phyloP scores from a whole-genome alignment of 306 rosid species.

The Inga oerstediana region DNA sequence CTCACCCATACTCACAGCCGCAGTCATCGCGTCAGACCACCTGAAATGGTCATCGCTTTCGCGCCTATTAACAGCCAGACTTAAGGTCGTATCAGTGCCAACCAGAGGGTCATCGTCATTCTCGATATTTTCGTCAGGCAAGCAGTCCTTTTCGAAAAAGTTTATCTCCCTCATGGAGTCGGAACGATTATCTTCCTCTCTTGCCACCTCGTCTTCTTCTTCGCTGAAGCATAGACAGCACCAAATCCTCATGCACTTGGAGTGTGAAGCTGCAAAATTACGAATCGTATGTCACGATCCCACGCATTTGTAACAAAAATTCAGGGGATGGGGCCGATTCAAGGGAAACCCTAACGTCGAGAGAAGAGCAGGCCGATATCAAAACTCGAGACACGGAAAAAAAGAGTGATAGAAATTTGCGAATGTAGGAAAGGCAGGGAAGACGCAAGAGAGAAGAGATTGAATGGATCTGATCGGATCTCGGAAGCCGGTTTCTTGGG shows the following conservation, averaged over 20 bases:
- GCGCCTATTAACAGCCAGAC: constrained; percentile 13
- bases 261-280: constrained; percentile 28
- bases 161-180: constrained; percentile 41
- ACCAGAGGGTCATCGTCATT: constrained; percentile 40
- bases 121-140: constrained; percentile 37
- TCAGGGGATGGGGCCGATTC: constrained; percentile 4
- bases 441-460: not conserved
- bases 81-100: constrained; percentile 26
- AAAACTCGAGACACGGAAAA: not conserved
- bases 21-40: constrained; percentile 49
- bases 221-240: constrained; percentile 66
- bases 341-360: constrained; percentile 44
- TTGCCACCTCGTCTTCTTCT: constrained; percentile 45
- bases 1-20: constrained; percentile 31
- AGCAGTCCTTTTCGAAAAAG: constrained; percentile 32
- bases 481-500: constrained; percentile 36
- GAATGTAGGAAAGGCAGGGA: not conserved
- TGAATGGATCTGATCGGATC: constrained; percentile 65
- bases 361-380: constrained; percentile 1
- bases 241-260: constrained; percentile 69
- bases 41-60: constrained; percentile 38
- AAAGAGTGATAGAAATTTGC: not conserved
- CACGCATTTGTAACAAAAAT: constrained; percentile 43
- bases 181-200: constrained; percentile 16
- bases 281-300: constrained; percentile 69